Evolutionary conservation across 1,284 basidiomycete species (phyloP).

Genomic region (Hypsizygus ulmarius): DNA sequence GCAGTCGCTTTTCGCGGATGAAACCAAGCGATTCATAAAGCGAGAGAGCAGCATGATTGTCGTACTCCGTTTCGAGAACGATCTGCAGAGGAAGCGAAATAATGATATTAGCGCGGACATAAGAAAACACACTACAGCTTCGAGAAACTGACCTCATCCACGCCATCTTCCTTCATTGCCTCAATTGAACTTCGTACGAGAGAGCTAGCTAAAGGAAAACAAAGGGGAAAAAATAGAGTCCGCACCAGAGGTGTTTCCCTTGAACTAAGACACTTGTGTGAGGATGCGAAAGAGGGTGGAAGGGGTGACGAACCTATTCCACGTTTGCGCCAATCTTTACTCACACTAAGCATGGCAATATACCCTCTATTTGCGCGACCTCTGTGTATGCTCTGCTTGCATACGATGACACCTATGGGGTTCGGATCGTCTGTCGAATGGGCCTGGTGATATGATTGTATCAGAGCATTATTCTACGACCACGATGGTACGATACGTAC

Average conservation of each 20-base stretch:
- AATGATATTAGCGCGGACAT: slow-evolving; percentile 4
- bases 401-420: slow-evolving; percentile 90
- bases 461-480: neutral
- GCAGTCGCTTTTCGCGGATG: slow-evolving; percentile 91
- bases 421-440: slow-evolving; percentile 51
- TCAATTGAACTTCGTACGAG: slow-evolving; percentile 79
- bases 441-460: slow-evolving; percentile 40
- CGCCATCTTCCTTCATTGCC: slow-evolving; percentile 76
- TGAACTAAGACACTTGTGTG: slow-evolving; percentile 42
- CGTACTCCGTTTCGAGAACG: slow-evolving; percentile 95
- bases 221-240: slow-evolving; percentile 34
- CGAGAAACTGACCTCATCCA: slow-evolving; percentile 68
- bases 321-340: slow-evolving; percentile 75
- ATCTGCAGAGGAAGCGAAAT: slow-evolving; percentile 49
- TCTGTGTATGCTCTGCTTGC: slow-evolving; percentile 89
- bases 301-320: slow-evolving; percentile 77
- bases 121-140: slow-evolving; percentile 3
- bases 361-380: slow-evolving; percentile 85
- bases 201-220: slow-evolving; percentile 59
- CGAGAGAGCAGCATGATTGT: slow-evolving; percentile 84
- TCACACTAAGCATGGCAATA: slow-evolving; percentile 96
- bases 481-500: slow-evolving; percentile 28
- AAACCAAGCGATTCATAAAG: slow-evolving; percentile 94
- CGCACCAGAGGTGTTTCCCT: slow-evolving; percentile 44
- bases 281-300: slow-evolving; percentile 35